These are phyloP conservation scores for Eucalyptus fibrosa DNA, from an alignment of 345 rosid genomes.

Conservation along the genomic window DNA sequence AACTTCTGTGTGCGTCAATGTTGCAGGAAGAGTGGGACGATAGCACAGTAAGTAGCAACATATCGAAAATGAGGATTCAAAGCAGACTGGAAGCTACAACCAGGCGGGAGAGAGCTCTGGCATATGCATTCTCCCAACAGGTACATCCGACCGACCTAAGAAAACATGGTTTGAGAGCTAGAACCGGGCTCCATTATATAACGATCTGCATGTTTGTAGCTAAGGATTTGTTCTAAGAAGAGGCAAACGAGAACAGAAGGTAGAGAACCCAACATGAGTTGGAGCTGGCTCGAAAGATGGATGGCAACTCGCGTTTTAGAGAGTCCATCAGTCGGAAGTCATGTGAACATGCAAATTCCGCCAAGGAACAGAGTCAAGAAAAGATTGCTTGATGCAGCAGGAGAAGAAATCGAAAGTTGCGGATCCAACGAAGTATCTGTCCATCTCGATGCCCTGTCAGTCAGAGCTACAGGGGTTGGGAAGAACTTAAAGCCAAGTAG, in stretches of 20 bases:
- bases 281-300: conserved; percentile 90
- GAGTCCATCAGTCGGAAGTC: background rate
- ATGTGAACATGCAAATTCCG: background rate
- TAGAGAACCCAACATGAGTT: conserved; percentile 39
- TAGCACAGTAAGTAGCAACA: conserved; percentile 73
- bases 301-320: conserved; percentile 79
- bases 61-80: conserved; percentile 52
- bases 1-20: background rate
- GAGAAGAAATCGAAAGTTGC: conserved; percentile 76
- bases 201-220: conserved; percentile 11
- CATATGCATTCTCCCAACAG: conserved; percentile 91
- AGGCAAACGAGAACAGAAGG: conserved; percentile 24
- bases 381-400: conserved; percentile 19
- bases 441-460: conserved; percentile 26
- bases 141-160: conserved; percentile 9
- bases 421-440: conserved; percentile 71
- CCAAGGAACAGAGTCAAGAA: background rate
- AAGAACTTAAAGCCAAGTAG: conserved; percentile 8
- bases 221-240: conserved; percentile 60
- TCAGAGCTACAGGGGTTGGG: conserved; percentile 1
- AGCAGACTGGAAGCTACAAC: conserved; percentile 62
- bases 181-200: background rate
- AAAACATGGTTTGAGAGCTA: background rate
- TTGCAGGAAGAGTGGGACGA: conserved; percentile 89
- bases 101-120: conserved; percentile 76